phyloP scores from a whole-genome alignment of 441 rosid genomes.

The Pelargonium fulgidum region DNA sequence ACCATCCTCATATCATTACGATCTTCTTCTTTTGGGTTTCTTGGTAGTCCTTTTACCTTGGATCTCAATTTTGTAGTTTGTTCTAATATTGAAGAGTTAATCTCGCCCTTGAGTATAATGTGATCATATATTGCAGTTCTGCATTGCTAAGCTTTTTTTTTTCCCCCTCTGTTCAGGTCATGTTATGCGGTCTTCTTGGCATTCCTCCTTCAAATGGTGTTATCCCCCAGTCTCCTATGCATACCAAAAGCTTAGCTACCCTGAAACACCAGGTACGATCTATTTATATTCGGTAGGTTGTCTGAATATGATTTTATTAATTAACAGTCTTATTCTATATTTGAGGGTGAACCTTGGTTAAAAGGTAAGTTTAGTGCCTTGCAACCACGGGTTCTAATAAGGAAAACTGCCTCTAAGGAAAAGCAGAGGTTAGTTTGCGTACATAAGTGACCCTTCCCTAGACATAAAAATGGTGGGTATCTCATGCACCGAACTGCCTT shows the following conservation, averaged over 20 bases:
- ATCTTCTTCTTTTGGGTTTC: slow-evolving; percentile 65
- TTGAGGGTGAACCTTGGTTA: not conserved
- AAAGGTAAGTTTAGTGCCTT: no score
- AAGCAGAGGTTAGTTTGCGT: no score
- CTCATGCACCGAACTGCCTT: no score
- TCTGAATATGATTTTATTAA: not conserved
- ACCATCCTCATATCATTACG: slow-evolving; percentile 71
- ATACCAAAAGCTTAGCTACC: slow-evolving; percentile 69
- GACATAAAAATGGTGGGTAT: no score
- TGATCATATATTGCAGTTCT: not conserved
- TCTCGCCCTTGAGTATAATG: not conserved
- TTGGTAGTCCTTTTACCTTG: slow-evolving; percentile 35
- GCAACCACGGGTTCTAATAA: no score
- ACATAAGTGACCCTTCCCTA: no score
- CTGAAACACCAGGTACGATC: slow-evolving; percentile 64
- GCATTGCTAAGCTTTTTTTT: slow-evolving; percentile 9
- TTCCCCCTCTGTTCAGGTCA: slow-evolving; percentile 36
- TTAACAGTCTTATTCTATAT: not conserved
- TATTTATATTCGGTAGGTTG: slow-evolving; percentile 7
- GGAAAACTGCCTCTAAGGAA: no score
- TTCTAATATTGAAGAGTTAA: not conserved
- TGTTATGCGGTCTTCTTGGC: slow-evolving; percentile 69
- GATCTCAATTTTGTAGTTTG: not conserved
- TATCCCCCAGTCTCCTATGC: slow-evolving; percentile 83
- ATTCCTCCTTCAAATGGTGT: slow-evolving; percentile 81